Percentiles rank a stretch among this genome's conserved stretches.
phyloP scores from a whole-genome alignment of 2,329 filamentous ascomycete species.

The Orbilia oligospora region DNA sequence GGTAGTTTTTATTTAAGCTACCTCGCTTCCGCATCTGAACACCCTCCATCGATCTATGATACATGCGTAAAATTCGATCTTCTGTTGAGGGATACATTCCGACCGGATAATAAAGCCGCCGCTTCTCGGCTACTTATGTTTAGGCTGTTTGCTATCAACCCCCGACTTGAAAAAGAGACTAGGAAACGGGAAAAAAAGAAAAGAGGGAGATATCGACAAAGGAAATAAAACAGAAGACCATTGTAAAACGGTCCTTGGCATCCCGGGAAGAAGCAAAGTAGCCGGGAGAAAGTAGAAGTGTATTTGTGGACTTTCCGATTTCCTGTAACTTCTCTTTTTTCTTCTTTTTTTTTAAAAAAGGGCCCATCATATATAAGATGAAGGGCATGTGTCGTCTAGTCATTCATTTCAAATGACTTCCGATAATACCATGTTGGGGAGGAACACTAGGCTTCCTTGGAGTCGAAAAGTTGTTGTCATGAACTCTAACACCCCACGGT shows the following conservation, averaged over 20 bases:
- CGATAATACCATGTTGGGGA: conserved; percentile 3
- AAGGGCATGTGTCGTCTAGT: background rate
- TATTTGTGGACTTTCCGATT: too few relatives aligned
- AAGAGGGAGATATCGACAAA: background rate
- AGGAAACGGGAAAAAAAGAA: background rate
- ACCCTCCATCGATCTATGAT: background rate
- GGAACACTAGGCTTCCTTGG: background rate
- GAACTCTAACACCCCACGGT: background rate
- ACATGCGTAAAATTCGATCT: background rate
- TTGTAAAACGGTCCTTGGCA: background rate
- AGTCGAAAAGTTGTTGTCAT: background rate
- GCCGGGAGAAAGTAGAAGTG: too few relatives aligned
- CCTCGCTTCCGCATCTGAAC: too few relatives aligned
- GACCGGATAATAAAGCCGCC: background rate
- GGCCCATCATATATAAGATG: too few relatives aligned
- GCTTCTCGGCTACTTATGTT: background rate
- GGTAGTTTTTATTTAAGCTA: background rate
- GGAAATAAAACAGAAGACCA: background rate
- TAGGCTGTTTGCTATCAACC: background rate
- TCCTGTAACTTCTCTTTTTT: too few relatives aligned
- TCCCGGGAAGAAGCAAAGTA: background rate
- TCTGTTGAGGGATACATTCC: background rate
- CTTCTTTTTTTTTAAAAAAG: too few relatives aligned
- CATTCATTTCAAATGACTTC: background rate
- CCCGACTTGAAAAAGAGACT: background rate